Evolutionary conservation across 306 rosid genomes (phyloP), one percentile per base, ranked within the genome.

Genomic region (Vicia villosa): DNA sequence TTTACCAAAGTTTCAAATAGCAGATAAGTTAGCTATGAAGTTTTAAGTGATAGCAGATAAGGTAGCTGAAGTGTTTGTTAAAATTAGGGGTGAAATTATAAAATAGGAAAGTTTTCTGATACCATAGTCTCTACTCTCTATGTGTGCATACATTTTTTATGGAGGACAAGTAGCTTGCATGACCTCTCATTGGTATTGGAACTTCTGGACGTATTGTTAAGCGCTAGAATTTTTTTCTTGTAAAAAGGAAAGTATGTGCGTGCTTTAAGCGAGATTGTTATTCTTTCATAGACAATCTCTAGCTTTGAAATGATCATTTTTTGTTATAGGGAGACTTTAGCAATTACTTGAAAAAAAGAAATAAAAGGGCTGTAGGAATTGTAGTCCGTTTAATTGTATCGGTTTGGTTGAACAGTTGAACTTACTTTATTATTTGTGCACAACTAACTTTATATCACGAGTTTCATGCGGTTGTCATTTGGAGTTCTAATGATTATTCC

Each of bases 401-500:
- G 54, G 54, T 57, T 21, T 41, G 36, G 21, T 42, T 2, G 12
- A 11, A 61, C 28, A 36, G 10, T 46, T 46, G 2, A 20, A 62
- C 10, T 56, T n/a, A 15, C 43, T 37, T 40, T 24, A 11, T 9
- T 14, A 0, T 40, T 19, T 59, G 17, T 63, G 46, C 14, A 14
- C 68, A 30, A 21, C 32, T n/a, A 73, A 68, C 51, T 55, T 43
- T 68, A n/a, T 38, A 50, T 45, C 26, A 41, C 38, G 40, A 40
- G 26, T 69, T 68, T 45, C 26, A 41, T 46, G 32, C 41, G 26
- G 65, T 68, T 74, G 47, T 37, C 12, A 61, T 77, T 42, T 0
- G 7, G 21, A 28, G 38, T 41, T 83, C 32, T 6, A 14, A 46
- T 49, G 22, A 34, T 43, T 11, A 32, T 51, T 56, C n/a, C 24